Percentiles rank a stretch among this genome's conserved stretches.
Conservation (phyloP, 805 yeast species). For the Vanderwaltozyma yarrowii region DNA sequence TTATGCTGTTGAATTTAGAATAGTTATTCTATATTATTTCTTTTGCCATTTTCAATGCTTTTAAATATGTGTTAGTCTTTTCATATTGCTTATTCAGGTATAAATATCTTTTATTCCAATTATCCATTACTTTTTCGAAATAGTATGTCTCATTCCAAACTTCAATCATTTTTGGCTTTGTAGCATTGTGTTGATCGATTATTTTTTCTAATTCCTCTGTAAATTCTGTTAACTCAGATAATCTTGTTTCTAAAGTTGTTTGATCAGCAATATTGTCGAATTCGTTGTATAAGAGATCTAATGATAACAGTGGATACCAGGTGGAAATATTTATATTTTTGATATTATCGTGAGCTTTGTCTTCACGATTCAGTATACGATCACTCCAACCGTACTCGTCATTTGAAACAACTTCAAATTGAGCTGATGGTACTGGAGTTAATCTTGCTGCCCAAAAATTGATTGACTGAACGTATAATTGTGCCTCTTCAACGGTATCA, state of each 20-base stretch:
- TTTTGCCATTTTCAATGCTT: constrained; percentile 26
- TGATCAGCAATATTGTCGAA: constrained; percentile 6
- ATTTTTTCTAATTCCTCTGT: constrained; percentile 31
- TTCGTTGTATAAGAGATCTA: constrained; percentile 13
- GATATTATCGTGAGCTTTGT: not conserved
- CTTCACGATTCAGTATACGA: constrained; percentile 6
- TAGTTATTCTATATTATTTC: not conserved
- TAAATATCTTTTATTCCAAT: constrained; percentile 34
- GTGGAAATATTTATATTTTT: constrained; percentile 4
- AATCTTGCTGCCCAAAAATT: constrained; percentile 87
- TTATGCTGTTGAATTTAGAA: no score
- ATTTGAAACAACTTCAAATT: constrained; percentile 58
- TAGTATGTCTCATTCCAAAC: constrained; percentile 24
- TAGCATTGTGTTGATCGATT: constrained; percentile 35
- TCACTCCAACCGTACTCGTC: constrained; percentile 74
- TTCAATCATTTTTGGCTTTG: constrained; percentile 30
- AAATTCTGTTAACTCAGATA: constrained; percentile 28
- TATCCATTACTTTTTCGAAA: constrained; percentile 29
- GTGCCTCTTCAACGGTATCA: constrained; percentile 56
- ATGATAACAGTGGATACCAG: constrained; percentile 20
- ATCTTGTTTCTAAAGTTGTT: constrained; percentile 3
- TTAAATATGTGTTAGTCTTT: constrained; percentile 27
- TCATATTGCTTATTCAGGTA: constrained; percentile 29
- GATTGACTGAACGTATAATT: constrained; percentile 62
- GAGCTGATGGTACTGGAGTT: constrained; percentile 64